Conservation (phyloP, 768 basidiomycete genomes). For the Leccinum imitatum region DNA sequence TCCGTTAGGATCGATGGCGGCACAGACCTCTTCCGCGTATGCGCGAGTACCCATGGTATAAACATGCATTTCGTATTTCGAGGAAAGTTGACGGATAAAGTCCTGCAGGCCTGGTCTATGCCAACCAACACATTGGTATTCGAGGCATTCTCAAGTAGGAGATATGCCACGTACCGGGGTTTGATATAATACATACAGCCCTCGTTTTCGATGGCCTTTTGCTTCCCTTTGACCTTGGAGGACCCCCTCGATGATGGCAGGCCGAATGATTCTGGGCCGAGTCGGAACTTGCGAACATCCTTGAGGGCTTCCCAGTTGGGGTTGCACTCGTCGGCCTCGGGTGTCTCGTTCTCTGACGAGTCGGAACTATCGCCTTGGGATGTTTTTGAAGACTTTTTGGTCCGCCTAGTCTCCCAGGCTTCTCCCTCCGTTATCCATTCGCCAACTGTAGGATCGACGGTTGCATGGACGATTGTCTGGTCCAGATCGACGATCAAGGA, state of each 20-base stretch:
- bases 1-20: conserved; percentile 87
- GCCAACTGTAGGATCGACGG: conserved; percentile 96
- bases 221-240: conserved; percentile 53
- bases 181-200: conserved; percentile 98
- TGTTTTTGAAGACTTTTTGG: conserved; percentile 38
- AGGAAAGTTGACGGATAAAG: conserved; percentile 70
- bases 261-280: conserved; percentile 75
- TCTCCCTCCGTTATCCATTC: conserved; percentile 93
- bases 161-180: conserved; percentile 64
- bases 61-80: conserved; percentile 97
- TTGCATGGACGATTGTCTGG: conserved; percentile 98
- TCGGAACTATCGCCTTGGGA: conserved; percentile 33
- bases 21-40: conserved; percentile 94
- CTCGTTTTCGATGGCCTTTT: conserved; percentile 65
- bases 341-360: conserved; percentile 40
- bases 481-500: conserved; percentile 98
- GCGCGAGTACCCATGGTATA: conserved; percentile 99
- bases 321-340: conserved; percentile 66
- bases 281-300: conserved; percentile 86
- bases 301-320: conserved; percentile 91
- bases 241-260: conserved; percentile 41
- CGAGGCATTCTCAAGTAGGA: not conserved
- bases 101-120: conserved; percentile 76
- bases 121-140: not conserved
- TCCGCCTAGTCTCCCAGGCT: conserved; percentile 68